Evolutionary conservation across 1,284 basidiomycete species (phyloP).

Genomic region (Exobasidium rhododendri): DNA sequence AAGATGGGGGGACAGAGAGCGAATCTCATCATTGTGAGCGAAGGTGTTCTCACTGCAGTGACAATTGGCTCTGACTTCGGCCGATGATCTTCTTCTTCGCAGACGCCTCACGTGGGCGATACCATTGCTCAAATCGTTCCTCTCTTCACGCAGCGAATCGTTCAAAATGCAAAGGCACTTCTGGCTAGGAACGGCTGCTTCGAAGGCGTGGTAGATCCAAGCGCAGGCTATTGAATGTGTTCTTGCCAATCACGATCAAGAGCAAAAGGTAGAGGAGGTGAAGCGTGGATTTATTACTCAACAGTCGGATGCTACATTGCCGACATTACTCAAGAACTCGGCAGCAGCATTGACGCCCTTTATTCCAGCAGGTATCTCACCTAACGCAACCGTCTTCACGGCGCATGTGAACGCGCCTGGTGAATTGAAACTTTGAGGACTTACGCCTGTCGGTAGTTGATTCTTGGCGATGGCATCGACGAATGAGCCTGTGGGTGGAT

Average conservation of each 20-base stretch:
- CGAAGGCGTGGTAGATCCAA: constrained; percentile 20
- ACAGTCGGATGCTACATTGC: background rate
- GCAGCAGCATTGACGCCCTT: background rate
- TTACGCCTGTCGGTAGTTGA: constrained; percentile 15
- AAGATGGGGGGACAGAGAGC: constrained; percentile 5
- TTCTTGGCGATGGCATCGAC: constrained; percentile 3
- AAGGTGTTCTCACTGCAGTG: background rate
- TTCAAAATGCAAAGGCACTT: constrained; percentile 16
- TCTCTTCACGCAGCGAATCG: constrained; percentile 16
- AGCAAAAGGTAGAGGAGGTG: too few species aligned
- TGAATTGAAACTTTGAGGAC: background rate
- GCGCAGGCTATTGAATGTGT: constrained; percentile 16
- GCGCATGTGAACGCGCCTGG: constrained; percentile 14
- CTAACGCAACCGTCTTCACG: constrained; percentile 11
- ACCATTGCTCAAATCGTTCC: constrained; percentile 21
- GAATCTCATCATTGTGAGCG: constrained; percentile 21
- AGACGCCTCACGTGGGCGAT: constrained; percentile 22
- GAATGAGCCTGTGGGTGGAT: background rate
- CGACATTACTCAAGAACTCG: background rate
- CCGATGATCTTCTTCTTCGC: background rate
- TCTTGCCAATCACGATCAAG: background rate
- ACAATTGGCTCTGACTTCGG: background rate
- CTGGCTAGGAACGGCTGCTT: constrained; percentile 10
- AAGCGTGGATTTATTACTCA: too few species aligned
- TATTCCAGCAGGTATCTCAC: constrained; percentile 8